A percentile compares a stretch with the other conserved stretches of the same genome.
phyloP scores from a whole-genome alignment of 208 protist genomes.

The Trypanosoma cruzi region DNA sequence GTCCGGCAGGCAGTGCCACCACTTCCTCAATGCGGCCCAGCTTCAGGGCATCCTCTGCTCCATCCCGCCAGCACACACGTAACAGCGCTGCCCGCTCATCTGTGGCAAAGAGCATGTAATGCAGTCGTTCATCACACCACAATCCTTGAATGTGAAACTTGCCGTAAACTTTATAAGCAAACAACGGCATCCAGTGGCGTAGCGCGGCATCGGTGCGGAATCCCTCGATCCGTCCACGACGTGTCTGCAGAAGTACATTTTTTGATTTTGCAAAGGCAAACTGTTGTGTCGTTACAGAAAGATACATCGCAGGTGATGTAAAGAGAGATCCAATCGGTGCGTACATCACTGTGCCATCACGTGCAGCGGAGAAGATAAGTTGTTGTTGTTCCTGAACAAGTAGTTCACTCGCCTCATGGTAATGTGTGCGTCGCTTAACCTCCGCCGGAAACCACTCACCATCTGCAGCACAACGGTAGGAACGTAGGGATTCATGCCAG shows the following conservation, averaged over 20 bases:
- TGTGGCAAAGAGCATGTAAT: slow-evolving; percentile 76
- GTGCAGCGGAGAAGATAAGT: slow-evolving; percentile 76
- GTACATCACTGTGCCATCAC: slow-evolving; percentile 86
- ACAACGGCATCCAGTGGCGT: slow-evolving; percentile 68
- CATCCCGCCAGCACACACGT: slow-evolving; percentile 49
- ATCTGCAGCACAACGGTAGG: slow-evolving; percentile 39
- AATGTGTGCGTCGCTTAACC: slow-evolving; percentile 91
- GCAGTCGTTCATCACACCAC: slow-evolving; percentile 68
- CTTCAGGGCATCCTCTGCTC: slow-evolving; percentile 41
- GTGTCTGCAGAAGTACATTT: slow-evolving; percentile 69
- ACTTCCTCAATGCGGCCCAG: slow-evolving; percentile 60
- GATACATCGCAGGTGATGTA: slow-evolving; percentile 71
- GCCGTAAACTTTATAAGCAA: slow-evolving; percentile 65
- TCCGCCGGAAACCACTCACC: slow-evolving; percentile 83
- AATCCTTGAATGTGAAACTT: slow-evolving; percentile 70
- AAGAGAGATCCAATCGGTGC: slow-evolving; percentile 59
- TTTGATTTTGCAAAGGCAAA: slow-evolving; percentile 63
- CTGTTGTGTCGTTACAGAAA: slow-evolving; percentile 63
- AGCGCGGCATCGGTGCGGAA: slow-evolving; percentile 54
- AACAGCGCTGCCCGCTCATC: slow-evolving; percentile 76
- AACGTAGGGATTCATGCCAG: slow-evolving; percentile 89
- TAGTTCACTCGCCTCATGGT: slow-evolving; percentile 86
- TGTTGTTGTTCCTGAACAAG: slow-evolving; percentile 42
- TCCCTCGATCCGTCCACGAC: slow-evolving; percentile 69
- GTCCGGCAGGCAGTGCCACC: slow-evolving; percentile 47